Base-by-base conservation (phyloP, 2,329 filamentous ascomycete genomes). In the Aspergillus thermomutatus region DNA sequence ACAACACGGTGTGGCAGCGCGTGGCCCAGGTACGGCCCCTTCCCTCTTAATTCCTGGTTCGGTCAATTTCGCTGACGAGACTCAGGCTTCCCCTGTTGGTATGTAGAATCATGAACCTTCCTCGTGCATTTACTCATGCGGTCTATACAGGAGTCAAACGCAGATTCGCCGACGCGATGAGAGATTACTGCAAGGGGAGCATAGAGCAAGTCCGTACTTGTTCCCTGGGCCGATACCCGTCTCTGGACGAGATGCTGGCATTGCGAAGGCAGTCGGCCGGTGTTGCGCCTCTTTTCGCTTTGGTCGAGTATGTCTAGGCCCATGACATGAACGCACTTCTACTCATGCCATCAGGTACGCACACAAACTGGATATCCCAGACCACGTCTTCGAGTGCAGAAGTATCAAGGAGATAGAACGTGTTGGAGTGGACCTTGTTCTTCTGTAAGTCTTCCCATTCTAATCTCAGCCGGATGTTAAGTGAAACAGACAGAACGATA, bases 1-100 rank as follows among this genome's bases (percentile, higher is more conserved):
- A 72, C 50, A 68, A 71, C 50, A 56, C 55, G 7, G 62, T 64
- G 3, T 72, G 68, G 68, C 50, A 57, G 6, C 62, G 63, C 11
- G 46, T 70, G 21, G 55, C 62, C 40, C 49, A 62, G 54, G 58
- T 56, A 53, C 5, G 28, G 1, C 34, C 51, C 17, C 4, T 49
- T 19, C 46, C 23, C 8, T 21, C 11, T 14, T 43, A 26, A 17
- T 26, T 11, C 4, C 19, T 23, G 26, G 3, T 10, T n/a, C 17
- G 19, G 34, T 7, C 2, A 14, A 6, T 21, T n/a, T 28, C 58
- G 41, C 51, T 28, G 6, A 47, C 4, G 4, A 27, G 37, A 5
- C 11, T 45, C 52, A 59, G 57, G 49, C 31, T 31, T 51, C 54
- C 7, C 54, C 59, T 19, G 10, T 50, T 34, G 59, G 59, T 60